These are phyloP conservation scores for Akanthomyces lecanii DNA, from an alignment of 2,329 filamentous ascomycete genomes.

Conservation along the genomic window DNA sequence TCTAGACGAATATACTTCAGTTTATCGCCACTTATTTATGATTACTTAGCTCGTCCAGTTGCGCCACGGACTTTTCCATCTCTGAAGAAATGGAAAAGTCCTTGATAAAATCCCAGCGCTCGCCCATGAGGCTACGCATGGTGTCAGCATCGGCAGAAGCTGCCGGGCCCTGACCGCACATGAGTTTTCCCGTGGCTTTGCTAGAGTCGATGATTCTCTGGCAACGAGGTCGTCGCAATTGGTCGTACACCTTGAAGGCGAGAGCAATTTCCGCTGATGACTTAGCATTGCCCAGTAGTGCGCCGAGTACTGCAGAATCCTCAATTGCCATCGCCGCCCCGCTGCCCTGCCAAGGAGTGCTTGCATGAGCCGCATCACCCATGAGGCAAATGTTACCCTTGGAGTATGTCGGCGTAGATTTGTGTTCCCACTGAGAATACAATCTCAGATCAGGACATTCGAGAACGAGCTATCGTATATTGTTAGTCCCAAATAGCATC, in stretches of 20 bases:
- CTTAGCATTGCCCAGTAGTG: constrained; percentile 8
- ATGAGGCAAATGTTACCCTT: constrained; percentile 22
- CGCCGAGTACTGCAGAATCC: constrained; percentile 23
- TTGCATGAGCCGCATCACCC: constrained; percentile 26
- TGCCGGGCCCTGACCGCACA: constrained; percentile 5
- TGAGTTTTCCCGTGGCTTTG: background rate
- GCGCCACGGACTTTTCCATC: background rate
- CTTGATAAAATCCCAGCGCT: background rate
- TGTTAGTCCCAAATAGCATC: background rate
- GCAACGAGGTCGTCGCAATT: constrained; percentile 9
- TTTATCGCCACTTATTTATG: background rate
- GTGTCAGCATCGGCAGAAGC: background rate
- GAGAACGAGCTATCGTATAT: constrained; percentile 10
- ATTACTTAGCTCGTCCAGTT: background rate
- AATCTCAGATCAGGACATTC: background rate
- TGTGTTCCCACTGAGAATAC: constrained; percentile 19
- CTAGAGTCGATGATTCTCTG: constrained; percentile 18
- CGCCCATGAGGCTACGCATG: background rate
- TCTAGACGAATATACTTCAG: background rate
- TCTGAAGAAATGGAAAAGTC: background rate
- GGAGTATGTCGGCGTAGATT: constrained; percentile 19
- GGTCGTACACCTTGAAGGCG: constrained; percentile 20
- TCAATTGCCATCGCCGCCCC: constrained; percentile 25
- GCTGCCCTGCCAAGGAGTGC: constrained; percentile 24
- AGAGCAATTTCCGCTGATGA: constrained; percentile 12